phyloP scores from a whole-genome alignment of 768 basidiomycete genomes.

The Cystobasidium onofrii region DNA sequence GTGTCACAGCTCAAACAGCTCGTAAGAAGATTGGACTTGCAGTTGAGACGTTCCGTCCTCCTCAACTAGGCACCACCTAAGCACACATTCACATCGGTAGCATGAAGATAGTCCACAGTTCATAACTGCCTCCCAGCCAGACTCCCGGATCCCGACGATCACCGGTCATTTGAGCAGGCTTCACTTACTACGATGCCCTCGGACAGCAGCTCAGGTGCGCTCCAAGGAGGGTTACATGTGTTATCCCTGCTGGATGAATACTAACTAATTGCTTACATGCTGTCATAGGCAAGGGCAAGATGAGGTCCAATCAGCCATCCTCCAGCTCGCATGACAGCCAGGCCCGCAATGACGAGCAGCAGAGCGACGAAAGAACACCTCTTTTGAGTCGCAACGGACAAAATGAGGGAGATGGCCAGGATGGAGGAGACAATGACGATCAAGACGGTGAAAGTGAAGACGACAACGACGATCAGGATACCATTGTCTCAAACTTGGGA shows the following conservation, averaged over 20 bases:
- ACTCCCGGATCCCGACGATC: too few relatives aligned
- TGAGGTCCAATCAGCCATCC: background rate
- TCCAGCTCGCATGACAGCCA: background rate
- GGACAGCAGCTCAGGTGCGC: background rate
- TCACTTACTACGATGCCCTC: background rate
- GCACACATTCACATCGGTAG: too few relatives aligned
- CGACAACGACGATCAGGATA: background rate
- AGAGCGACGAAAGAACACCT: constrained; percentile 16
- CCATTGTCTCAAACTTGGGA: constrained; percentile 15
- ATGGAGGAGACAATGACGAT: background rate
- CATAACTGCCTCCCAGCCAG: too few relatives aligned
- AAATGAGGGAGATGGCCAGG: background rate
- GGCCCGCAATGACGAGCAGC: background rate
- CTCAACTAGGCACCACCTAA: too few relatives aligned
- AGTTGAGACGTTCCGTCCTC: too few relatives aligned
- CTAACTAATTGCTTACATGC: too few relatives aligned
- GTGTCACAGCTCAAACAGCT: background rate
- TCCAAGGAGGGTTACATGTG: too few relatives aligned
- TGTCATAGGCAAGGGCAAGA: background rate
- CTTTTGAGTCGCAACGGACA: constrained; percentile 5
- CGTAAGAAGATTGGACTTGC: too few relatives aligned
- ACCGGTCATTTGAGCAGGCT: too few relatives aligned
- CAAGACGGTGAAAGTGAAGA: background rate
- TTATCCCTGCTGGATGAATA: too few relatives aligned
- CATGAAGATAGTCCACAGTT: too few relatives aligned